Base-by-base conservation (phyloP, 805 yeast species). In the Vanderwaltozyma yarrowii region DNA sequence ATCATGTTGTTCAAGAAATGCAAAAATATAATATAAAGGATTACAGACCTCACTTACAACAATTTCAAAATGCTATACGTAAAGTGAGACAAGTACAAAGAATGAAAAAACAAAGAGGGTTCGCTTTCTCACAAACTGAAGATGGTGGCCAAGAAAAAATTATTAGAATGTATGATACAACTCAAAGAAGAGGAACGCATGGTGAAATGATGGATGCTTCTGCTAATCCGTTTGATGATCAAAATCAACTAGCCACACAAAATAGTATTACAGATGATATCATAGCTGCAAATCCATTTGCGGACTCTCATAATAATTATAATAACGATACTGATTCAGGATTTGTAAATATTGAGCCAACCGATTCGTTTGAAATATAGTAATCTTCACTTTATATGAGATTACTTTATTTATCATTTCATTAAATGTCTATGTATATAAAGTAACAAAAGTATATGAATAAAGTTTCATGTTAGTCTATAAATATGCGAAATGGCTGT, bases 41-140 rank as follows among this genome's bases (percentile, higher is more conserved):
- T 57, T 83, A 83, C 60, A 73, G 95, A 46, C 98, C 99, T n/a
- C 76, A 96, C 50, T 77, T 88, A 73, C 95, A 87, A 49, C 94
- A 88, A 46, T 92, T 92, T 70, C 98, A 92, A 61, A 87, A 82
- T 59, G 96, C 97, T 5, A 92, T 92, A 40, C 73, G 97, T 55
- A 92, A 87, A 56, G 97, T 92, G 18, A 80, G 99, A 62, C 99
- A 94, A 62, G 97, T 92, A 28, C 95, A 89, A 61, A 74, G 99
- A 61, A 89, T 92, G 84, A 83, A 94, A 58, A 92, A 92, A 55
- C 98, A 92, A 64, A 78, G 97, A 63, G 99, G 99, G 5, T 92
- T 85, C 69, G 99, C 99, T 2, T 92, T 92, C 53, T 87, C 96
- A 6, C 97, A 92, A 61, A 87, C 83, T 33, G 95, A 86, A 45